phyloP scores from a whole-genome alignment of 2,329 filamentous ascomycete species.

The Botrytis fragariae region DNA sequence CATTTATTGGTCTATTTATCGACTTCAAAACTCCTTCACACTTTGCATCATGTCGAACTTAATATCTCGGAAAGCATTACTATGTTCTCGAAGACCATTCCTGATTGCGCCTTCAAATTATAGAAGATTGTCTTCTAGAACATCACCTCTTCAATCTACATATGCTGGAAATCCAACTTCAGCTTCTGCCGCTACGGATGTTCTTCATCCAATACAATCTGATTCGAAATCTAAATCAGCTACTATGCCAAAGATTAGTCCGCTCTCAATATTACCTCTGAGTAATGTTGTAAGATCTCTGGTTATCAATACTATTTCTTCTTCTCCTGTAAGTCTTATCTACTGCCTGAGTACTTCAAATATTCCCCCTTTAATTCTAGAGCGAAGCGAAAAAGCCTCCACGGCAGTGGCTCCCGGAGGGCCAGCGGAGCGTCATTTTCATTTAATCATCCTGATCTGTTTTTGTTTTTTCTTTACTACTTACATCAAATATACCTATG shows the following conservation, averaged over 20 bases:
- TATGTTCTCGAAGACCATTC: neutral
- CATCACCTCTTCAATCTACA: conserved; percentile 23
- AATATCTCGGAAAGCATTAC: neutral
- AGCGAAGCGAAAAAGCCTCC: neutral
- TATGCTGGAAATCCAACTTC: conserved; percentile 23
- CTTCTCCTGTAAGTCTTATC: conserved; percentile 49
- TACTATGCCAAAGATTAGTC: conserved; percentile 37
- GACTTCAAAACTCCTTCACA: neutral
- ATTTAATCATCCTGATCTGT: neutral
- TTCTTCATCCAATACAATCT: conserved; percentile 5
- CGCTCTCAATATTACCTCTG: conserved; percentile 65
- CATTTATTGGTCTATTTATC: neutral
- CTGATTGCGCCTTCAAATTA: neutral
- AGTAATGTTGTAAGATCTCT: conserved; percentile 66
- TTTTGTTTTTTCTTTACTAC: neutral
- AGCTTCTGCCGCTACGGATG: conserved; percentile 22
- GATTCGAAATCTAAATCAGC: conserved; percentile 12
- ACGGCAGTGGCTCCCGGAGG: neutral
- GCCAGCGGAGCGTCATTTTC: neutral
- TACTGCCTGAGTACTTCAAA: neutral
- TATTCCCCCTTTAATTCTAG: neutral
- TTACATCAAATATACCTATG: neutral
- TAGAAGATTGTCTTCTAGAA: conserved; percentile 32
- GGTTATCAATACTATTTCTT: conserved; percentile 67
- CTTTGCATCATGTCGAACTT: neutral